These are phyloP conservation scores for Suhomyces guaymorum DNA, from an alignment of 1,139 yeast genomes.

Conservation along the genomic window DNA sequence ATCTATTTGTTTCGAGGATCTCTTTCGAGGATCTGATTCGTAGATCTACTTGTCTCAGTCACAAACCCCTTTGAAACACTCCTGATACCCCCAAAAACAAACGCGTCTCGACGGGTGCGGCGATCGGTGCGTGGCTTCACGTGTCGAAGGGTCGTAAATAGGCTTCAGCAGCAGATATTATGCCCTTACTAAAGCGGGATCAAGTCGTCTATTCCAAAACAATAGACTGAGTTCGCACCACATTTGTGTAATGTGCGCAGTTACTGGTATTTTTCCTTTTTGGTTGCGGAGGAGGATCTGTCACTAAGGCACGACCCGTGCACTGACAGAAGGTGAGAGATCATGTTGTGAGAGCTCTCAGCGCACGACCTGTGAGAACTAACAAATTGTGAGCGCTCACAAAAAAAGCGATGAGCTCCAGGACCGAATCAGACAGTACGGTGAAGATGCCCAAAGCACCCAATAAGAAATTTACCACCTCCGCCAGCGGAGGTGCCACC, in stretches of 20 bases:
- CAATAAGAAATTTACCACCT: slow-evolving; percentile 51
- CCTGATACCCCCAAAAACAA: no score
- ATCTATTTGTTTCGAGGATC: no score
- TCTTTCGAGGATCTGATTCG: no score
- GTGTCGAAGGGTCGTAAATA: no score
- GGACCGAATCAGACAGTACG: background rate
- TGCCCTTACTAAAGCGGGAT: background rate
- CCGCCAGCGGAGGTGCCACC: slow-evolving; percentile 46
- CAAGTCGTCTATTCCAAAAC: slow-evolving; percentile 5
- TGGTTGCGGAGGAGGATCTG: background rate
- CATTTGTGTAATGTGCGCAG: slow-evolving; percentile 1
- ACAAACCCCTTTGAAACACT: slow-evolving; percentile 1
- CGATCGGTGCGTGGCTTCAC: background rate
- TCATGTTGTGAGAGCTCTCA: no score
- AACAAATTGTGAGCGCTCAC: no score
- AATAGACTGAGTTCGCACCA: slow-evolving; percentile 2
- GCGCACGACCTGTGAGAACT: no score
- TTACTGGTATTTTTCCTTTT: background rate
- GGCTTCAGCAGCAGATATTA: background rate
- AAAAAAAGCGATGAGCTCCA: slow-evolving; percentile 10
- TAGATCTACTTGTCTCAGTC: no score
- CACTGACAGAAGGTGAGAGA: no score
- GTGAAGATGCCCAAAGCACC: slow-evolving; percentile 54
- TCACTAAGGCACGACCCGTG: no score
- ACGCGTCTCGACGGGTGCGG: background rate